Percentiles rank a stretch among this genome's conserved stretches.
Conservation (phyloP, 176 grass and related monocot species). For the Rhynchospora tenuis region DNA sequence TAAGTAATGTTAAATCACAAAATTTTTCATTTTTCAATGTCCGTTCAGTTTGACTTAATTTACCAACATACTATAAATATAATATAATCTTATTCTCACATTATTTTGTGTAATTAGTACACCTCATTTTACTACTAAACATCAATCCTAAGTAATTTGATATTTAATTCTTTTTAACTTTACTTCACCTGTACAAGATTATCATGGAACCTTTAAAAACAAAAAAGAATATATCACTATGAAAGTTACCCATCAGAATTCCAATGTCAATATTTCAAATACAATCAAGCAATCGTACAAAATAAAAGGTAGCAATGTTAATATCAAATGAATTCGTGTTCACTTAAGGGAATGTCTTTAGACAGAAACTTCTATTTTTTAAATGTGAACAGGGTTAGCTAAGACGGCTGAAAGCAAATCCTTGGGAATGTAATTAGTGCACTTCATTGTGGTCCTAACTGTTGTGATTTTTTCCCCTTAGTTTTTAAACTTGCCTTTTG, state of each 20-base stretch:
- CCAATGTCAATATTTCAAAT: not conserved
- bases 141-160: not conserved
- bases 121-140: not conserved
- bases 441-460: not conserved
- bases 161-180: not conserved
- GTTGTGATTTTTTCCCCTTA: not conserved
- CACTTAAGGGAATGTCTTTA: not conserved
- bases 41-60: not conserved
- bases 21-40: not conserved
- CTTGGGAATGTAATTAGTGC: not conserved
- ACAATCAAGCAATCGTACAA: not conserved
- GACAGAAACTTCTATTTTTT: not conserved
- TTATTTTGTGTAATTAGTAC: not conserved
- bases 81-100: not conserved
- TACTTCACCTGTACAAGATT: not conserved
- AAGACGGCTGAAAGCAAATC: not conserved
- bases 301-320: not conserved
- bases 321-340: not conserved
- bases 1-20: too few relatives aligned
- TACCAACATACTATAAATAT: not conserved
- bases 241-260: not conserved
- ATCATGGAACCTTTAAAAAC: not conserved
- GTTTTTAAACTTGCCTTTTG: not conserved
- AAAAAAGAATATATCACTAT: not conserved
- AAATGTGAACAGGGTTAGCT: slow-evolving; percentile 8